These are phyloP conservation scores for Coccomyxa sp. DNA, from an alignment of 139 green algal genomes.

Conservation along the genomic window DNA sequence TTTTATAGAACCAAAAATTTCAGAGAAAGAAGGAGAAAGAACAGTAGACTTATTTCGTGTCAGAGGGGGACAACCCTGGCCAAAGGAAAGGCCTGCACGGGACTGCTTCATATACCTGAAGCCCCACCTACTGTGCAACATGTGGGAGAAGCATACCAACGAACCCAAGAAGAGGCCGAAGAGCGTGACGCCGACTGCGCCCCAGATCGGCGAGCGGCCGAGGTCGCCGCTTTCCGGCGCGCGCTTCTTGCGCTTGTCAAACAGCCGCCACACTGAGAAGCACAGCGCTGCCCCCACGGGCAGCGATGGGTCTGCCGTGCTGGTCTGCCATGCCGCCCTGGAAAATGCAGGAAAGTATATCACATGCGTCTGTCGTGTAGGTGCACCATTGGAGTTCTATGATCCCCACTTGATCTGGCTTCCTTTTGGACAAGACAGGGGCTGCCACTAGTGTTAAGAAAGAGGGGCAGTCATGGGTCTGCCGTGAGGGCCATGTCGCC, in stretches of 20 bases:
- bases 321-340: constrained; percentile 31
- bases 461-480: no score
- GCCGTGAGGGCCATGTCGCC: no score
- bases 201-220: constrained; percentile 65
- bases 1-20: background rate
- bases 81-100: background rate
- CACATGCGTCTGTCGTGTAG: background rate
- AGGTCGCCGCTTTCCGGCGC: constrained; percentile 65
- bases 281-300: constrained; percentile 41
- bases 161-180: constrained; percentile 45
- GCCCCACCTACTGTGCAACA: background rate
- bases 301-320: constrained; percentile 45
- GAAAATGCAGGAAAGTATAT: background rate
- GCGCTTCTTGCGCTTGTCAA: constrained; percentile 54
- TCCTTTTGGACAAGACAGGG: background rate
- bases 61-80: background rate
- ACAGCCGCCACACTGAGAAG: constrained; percentile 46
- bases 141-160: constrained; percentile 27
- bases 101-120: background rate
- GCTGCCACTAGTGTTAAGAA: no score
- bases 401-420: background rate
- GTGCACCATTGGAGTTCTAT: background rate
- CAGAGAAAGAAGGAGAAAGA: background rate
- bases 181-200: constrained; percentile 54
- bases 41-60: background rate